phyloP scores from a whole-genome alignment of 345 rosid species.

The Viola odorata region DNA sequence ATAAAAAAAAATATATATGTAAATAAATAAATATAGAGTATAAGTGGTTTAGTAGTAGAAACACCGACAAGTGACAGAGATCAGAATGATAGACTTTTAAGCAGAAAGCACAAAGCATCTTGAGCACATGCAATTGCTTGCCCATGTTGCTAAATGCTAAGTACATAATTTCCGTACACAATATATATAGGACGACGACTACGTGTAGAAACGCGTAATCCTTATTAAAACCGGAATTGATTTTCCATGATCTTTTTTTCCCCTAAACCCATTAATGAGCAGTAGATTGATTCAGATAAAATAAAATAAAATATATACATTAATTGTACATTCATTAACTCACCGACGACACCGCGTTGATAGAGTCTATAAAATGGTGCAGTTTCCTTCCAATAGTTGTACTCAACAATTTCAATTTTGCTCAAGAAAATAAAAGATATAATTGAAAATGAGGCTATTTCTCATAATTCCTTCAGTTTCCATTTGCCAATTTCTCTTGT shows the following conservation, averaged over 20 bases:
- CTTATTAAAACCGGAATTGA: neutral
- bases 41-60: neutral
- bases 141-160: neutral
- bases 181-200: neutral
- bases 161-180: neutral
- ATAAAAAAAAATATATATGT: too few relatives aligned
- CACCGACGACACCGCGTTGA: neutral
- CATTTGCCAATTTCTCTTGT: conserved; percentile 13
- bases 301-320: too few relatives aligned
- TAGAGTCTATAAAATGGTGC: neutral
- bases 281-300: too few relatives aligned
- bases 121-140: neutral
- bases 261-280: neutral
- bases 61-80: neutral
- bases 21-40: too few relatives aligned
- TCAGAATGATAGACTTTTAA: neutral
- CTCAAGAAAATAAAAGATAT: neutral
- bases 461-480: conserved; percentile 3
- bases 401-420: neutral
- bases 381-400: neutral
- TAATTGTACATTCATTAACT: neutral
- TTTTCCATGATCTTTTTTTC: too few relatives aligned
- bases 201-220: neutral
- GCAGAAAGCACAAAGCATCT: neutral
- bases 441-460: conserved; percentile 10